Evolutionary conservation across 2,329 filamentous ascomycete species (phyloP), one percentile per base, ranked within the genome.

Genomic region (Calonectria pseudoturangicola): DNA sequence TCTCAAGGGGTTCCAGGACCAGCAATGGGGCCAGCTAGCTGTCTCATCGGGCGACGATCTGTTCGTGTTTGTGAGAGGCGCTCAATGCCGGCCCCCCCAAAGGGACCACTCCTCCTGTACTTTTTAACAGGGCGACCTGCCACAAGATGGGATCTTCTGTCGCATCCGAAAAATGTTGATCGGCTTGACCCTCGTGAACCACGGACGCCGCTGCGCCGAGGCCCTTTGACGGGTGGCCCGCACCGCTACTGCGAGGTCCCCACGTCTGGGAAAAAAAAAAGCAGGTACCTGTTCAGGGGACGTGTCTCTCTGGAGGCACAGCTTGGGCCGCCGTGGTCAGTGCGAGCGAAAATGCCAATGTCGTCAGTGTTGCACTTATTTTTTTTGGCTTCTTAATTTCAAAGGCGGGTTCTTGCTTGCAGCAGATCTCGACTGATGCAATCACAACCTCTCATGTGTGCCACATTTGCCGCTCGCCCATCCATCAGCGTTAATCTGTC

Each of bases 401-500:
- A 36, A 16, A 58, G 33, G 9, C 5, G 30, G 30, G 54, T 21
- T 60, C 54, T 60, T 41, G 54, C 54, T 41, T 60, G 54, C 33
- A 60, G 39, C 33, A 41, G n/a, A 41, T 60, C 54, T 41, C 21
- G 54, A 60, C 54, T 60, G 54, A 60, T 60, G 54, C 54, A 60
- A 60, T 60, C 36, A 60, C 36, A 60, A 27, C 54, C 39, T 60
- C 54, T 60, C 54, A 60, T 60, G 33, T 60, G 21, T 60, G 58
- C 33, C 56, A 33, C 33, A 65, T 67, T 68, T 56, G 54, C 25
- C 63, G 66, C 33, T 41, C 48, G 12, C 25, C 39, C 36, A 27
- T 41, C 18, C 30, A 66, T 39, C 28, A 12, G 43, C 50, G 27
- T 69, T 63, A 48, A 73, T 70, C 36, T 65, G 67, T 70, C 63